Conservation (phyloP, 73 alveolate species). For the Paramecium tetraurelia region DNA sequence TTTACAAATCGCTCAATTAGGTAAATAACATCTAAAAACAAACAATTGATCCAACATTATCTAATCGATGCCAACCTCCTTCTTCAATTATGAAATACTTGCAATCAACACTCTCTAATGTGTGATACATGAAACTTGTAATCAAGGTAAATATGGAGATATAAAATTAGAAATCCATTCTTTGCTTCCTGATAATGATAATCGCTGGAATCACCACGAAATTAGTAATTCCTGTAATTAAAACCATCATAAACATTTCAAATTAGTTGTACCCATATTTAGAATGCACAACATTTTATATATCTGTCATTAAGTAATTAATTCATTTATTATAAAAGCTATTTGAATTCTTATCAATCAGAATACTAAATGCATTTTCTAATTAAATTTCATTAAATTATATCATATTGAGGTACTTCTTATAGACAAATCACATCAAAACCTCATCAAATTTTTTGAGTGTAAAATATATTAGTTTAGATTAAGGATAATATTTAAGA, state of each 20-base stretch:
- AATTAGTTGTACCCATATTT: neutral
- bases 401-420: neutral
- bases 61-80: slow-evolving; percentile 63
- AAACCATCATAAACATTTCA: neutral
- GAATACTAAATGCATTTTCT: neutral
- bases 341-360: neutral
- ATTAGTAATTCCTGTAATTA: neutral
- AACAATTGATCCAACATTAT: slow-evolving; percentile 52
- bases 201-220: neutral
- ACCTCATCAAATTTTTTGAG: too few relatives aligned
- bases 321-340: neutral
- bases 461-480: too few relatives aligned
- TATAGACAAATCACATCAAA: neutral
- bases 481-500: too few relatives aligned
- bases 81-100: neutral
- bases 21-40: slow-evolving; percentile 50
- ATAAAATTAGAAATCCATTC: slow-evolving; percentile 49
- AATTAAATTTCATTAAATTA: neutral
- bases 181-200: neutral
- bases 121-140: slow-evolving; percentile 57
- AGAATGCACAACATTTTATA: neutral
- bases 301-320: neutral
- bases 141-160: slow-evolving; percentile 42
- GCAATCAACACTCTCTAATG: slow-evolving; percentile 36
- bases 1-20: neutral